These are phyloP conservation scores for Eucalyptus lansdowneana DNA, from an alignment of 345 rosid species.

Conservation along the genomic window DNA sequence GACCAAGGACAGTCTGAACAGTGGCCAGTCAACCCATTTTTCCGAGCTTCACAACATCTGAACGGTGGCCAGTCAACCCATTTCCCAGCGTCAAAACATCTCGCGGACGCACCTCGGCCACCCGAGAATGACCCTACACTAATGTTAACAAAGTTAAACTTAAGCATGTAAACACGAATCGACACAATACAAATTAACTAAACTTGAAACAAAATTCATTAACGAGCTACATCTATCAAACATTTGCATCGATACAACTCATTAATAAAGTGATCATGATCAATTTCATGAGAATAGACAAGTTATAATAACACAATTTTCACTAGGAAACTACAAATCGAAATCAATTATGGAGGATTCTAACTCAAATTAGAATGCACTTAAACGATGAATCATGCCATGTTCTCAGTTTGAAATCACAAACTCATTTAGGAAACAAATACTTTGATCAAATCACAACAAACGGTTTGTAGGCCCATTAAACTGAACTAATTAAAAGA, in stretches of 20 bases:
- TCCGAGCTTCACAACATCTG: too few relatives aligned
- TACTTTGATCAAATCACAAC: neutral
- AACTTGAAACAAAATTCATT: neutral
- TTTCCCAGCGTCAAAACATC: too few relatives aligned
- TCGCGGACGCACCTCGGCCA: too few relatives aligned
- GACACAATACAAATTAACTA: neutral
- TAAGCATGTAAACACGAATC: neutral
- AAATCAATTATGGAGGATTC: neutral
- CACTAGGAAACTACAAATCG: too few relatives aligned
- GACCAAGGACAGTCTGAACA: too few relatives aligned
- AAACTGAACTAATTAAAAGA: neutral
- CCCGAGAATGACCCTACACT: neutral
- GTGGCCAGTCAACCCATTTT: too few relatives aligned
- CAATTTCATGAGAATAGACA: neutral
- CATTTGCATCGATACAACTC: neutral
- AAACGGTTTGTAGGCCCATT: neutral
- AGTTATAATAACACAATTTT: too few relatives aligned
- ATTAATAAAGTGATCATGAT: too few relatives aligned
- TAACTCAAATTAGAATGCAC: neutral
- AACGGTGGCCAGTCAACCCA: too few relatives aligned
- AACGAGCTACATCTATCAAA: neutral
- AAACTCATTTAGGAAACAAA: neutral
- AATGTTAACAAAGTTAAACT: neutral
- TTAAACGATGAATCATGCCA: neutral
- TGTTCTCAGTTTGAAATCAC: neutral